Base-by-base conservation (phyloP, 2,329 filamentous ascomycete genomes). In the Botrytis elliptica region DNA sequence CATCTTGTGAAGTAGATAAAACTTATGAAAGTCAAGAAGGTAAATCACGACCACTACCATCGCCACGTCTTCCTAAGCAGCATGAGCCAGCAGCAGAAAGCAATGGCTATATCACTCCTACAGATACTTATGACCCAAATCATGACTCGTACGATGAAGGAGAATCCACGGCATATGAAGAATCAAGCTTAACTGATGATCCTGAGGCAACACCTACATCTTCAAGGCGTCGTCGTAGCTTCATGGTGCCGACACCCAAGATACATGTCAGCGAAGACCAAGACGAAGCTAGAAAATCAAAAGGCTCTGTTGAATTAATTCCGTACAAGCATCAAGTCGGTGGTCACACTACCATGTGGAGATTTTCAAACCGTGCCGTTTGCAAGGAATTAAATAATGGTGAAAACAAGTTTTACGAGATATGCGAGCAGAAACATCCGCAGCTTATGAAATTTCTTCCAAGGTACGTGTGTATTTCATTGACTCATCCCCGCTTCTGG, bases 331-430 rank as follows among this genome's bases (percentile, higher is more conserved):
- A 99, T 83, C 96, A 99, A 83, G 96, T 99, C 72, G 96, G 96
- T 74, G 96, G 96, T 0, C 96, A 99, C 82, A 98, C 94, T 10
- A 98, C 95, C 0, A 88, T 99, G 52, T 99, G 97, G 88, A 92
- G 95, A 60, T 98, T 99, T 81, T 98, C 96, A 29, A 91, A 94
- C 77, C 90, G 95, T 79, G 96, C 96, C 73, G 95, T 99, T 18
- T 99, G 96, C 86, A 99, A 99, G 84, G 94, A 98, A 84, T 88
- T 99, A 80, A 99, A 97, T 83, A 99, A 97, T 82, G 89, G 95
- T 80, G 96, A 99, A 82, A 99, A 99, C 83, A 94, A 97, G 83
- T 99, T 99, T 81, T 99, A 99, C 83, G 96, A 99, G 83, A 96
- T 92, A 72, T 93, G 98, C 79, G 96, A 99, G 85, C 90, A 90